Percentiles rank a stretch among this genome's conserved stretches.
Conservation (phyloP, 2,329 filamentous ascomycete genomes). For the Dissoconium aciculare region DNA sequence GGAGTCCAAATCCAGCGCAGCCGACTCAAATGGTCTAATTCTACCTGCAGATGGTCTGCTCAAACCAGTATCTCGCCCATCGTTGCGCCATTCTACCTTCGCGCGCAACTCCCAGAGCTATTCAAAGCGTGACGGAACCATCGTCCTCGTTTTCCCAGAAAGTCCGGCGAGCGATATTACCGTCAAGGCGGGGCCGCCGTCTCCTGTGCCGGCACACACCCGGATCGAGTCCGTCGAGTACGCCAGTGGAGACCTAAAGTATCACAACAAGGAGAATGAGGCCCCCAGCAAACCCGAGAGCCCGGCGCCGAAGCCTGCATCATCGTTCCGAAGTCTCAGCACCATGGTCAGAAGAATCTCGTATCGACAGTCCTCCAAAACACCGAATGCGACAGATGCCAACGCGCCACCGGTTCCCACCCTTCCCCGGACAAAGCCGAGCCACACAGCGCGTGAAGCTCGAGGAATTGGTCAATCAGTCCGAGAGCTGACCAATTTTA, state of each 20-base stretch:
- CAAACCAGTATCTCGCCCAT: neutral
- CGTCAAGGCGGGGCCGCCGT: neutral
- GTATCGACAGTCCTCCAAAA: neutral
- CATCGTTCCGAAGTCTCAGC: constrained; percentile 1
- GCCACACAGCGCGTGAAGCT: neutral
- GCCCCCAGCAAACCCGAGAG: neutral
- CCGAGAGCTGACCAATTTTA: neutral
- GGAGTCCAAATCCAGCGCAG: neutral
- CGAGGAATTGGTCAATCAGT: neutral
- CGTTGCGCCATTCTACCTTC: neutral
- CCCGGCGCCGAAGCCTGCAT: too few relatives aligned
- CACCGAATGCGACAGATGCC: neutral
- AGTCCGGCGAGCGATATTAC: neutral
- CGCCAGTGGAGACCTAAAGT: neutral
- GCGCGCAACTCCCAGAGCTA: neutral
- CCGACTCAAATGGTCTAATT: neutral
- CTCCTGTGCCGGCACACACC: neutral
- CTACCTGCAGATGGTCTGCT: neutral
- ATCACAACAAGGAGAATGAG: neutral
- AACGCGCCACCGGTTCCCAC: neutral
- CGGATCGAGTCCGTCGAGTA: neutral
- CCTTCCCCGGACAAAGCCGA: neutral
- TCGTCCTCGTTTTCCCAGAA: too few relatives aligned
- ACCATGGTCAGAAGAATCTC: neutral
- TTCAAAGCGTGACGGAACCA: too few relatives aligned